Base-by-base conservation (phyloP, 75 land plant species). In the Picea sitchensis region DNA sequence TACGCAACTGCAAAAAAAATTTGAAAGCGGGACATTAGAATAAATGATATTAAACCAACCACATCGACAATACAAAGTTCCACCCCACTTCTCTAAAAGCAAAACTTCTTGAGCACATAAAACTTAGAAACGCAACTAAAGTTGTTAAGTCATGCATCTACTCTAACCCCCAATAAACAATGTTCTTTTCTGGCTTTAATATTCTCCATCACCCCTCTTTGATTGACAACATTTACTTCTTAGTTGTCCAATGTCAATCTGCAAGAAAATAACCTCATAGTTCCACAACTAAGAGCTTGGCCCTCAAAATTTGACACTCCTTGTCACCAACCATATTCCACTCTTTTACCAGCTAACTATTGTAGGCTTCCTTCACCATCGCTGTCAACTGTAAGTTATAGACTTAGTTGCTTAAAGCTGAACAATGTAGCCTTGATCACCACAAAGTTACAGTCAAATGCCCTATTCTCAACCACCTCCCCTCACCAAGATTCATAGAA, bases 1-100 rank as follows among this genome's bases (percentile, higher is more conserved):
- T 61, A 95, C 84, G 67, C 99, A 98, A 91, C 99, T 98, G 99
- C 83, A 59, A 18, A 77, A 2, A 59, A 34, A 38, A 32, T 67
- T 77, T 9, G 14, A n/a, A 21, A 57, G 30, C 23, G 95, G 4
- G 18, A 13, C 12, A 44, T 71, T 71, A 71, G 74, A 69, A 44
- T 44, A 71, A 41, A 41, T 44, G 18, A 41, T 65, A 44, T 17
- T n/a, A 41, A 71, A 71, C 12, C 74, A 71, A 2, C 23, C 36
- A 38, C 74, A 36, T 71, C 54, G 20, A n/a, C n/a, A 71, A 71
- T 44, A 47, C 51, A 18, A 41, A 41, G 8, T 20, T 71, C 11
- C 23, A 2, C 6, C 36, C 23, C 41, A 41, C 74, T 44, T 71
- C 4, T 44, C 20, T 71, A 41, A 71, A 71, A 36, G 44, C 14